phyloP scores from a whole-genome alignment of 306 rosid species.

The Quercus wislizeni region DNA sequence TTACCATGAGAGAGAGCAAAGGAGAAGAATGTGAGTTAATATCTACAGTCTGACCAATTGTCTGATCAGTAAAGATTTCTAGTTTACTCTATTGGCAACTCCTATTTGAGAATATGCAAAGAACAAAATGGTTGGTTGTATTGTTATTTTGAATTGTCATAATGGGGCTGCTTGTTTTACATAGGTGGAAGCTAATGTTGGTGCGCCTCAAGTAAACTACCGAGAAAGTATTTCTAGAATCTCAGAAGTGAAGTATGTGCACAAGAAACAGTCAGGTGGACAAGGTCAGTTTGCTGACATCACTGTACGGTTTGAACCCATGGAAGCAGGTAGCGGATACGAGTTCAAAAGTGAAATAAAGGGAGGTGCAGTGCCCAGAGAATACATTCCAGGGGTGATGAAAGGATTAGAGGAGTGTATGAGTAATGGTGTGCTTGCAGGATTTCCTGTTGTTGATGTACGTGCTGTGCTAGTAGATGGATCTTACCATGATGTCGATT shows the following conservation, averaged over 20 bases:
- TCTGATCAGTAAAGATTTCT: too few species aligned
- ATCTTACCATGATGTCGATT: constrained; percentile 92
- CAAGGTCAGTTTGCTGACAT: constrained; percentile 97
- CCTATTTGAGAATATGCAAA: neutral
- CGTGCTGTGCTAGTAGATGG: constrained; percentile 85
- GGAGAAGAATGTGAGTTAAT: neutral
- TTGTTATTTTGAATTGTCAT: neutral
- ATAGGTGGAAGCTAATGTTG: constrained; percentile 96
- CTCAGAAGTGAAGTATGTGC: constrained; percentile 73
- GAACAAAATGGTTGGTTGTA: neutral
- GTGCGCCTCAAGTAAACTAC: constrained; percentile 99
- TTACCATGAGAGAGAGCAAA: neutral
- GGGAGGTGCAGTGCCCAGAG: constrained; percentile 95
- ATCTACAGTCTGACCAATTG: too few species aligned
- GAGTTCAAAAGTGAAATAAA: constrained; percentile 98
- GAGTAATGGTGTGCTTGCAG: constrained; percentile 94
- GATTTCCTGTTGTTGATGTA: constrained; percentile 90
- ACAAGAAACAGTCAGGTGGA: constrained; percentile 98
- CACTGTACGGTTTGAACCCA: constrained; percentile 84
- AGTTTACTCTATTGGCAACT: neutral
- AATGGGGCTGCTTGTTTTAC: constrained; percentile 20
- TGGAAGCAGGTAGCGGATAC: constrained; percentile 88
- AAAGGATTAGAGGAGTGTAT: constrained; percentile 98
- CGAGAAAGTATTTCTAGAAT: constrained; percentile 85
- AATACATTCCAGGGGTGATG: constrained; percentile 94